phyloP scores from a whole-genome alignment of 805 yeast genomes.

The Starmerella roubikii region DNA sequence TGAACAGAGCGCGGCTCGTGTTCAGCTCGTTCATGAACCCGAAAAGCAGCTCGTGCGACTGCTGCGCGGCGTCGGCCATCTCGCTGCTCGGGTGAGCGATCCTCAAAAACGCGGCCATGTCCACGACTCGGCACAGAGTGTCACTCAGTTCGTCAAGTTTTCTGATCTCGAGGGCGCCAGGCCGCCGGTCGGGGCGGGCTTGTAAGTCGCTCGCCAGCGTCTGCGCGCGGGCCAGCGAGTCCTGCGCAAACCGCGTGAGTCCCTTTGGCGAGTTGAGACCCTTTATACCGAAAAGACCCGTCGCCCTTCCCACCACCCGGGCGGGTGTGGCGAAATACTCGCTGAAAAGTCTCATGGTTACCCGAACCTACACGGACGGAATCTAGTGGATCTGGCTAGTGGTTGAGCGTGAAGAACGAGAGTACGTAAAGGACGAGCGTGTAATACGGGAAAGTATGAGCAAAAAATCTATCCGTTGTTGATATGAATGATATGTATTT shows the following conservation, averaged over 20 bases:
- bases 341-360: no score
- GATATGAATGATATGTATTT: no score
- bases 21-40: constrained; percentile 88
- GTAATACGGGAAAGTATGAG: no score
- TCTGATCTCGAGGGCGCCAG: constrained; percentile 37
- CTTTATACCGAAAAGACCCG: constrained; percentile 66
- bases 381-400: no score
- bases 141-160: constrained; percentile 78
- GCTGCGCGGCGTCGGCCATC: constrained; percentile 71
- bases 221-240: constrained; percentile 54
- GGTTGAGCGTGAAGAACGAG: no score
- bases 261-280: constrained; percentile 59
- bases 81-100: constrained; percentile 67
- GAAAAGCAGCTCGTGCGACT: constrained; percentile 75
- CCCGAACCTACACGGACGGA: no score
- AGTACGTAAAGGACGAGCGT: no score
- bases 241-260: constrained; percentile 47
- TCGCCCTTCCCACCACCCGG: background rate
- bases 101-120: constrained; percentile 81
- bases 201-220: constrained; percentile 45
- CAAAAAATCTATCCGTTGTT: no score
- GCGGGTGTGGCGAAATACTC: constrained; percentile 21
- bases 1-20: constrained; percentile 62
- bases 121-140: constrained; percentile 80
- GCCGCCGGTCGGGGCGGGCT: constrained; percentile 25